Conservation (phyloP, 2,329 filamentous ascomycete species). For the Daldinia sp. region DNA sequence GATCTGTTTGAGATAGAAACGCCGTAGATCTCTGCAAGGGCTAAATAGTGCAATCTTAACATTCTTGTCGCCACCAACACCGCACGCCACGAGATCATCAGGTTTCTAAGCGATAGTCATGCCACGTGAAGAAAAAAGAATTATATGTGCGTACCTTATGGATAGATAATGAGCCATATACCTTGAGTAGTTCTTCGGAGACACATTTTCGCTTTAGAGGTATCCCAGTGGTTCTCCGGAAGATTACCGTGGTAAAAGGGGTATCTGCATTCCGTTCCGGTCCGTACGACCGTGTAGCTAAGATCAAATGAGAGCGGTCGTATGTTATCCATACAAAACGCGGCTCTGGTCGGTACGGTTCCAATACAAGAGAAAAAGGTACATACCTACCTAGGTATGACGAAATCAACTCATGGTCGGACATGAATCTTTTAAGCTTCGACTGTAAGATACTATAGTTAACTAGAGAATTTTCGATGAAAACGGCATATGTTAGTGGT, state of each 20-base stretch:
- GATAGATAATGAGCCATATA: background rate
- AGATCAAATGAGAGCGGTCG: background rate
- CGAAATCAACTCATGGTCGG: background rate
- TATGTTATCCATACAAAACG: background rate
- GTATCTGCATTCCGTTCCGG: background rate
- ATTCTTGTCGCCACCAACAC: background rate
- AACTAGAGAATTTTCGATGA: too few relatives aligned
- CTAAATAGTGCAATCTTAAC: background rate
- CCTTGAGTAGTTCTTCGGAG: background rate
- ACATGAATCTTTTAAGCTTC: background rate
- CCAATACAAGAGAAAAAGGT: background rate
- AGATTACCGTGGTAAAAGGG: conserved; percentile 2
- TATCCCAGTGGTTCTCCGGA: background rate
- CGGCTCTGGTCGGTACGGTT: background rate
- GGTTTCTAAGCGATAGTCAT: conserved; percentile 23
- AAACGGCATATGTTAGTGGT: too few relatives aligned
- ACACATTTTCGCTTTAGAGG: background rate
- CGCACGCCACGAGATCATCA: conserved; percentile 2
- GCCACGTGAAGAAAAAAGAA: conserved; percentile 13
- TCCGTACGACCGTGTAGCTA: background rate
- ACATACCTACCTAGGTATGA: too few relatives aligned
- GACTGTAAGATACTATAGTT: too few relatives aligned
- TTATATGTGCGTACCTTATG: background rate
- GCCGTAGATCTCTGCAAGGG: background rate
- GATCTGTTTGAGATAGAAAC: background rate